Evolutionary conservation across 192 early-diverging fungal species (phyloP).

Genomic region (Coemansia sp.): DNA sequence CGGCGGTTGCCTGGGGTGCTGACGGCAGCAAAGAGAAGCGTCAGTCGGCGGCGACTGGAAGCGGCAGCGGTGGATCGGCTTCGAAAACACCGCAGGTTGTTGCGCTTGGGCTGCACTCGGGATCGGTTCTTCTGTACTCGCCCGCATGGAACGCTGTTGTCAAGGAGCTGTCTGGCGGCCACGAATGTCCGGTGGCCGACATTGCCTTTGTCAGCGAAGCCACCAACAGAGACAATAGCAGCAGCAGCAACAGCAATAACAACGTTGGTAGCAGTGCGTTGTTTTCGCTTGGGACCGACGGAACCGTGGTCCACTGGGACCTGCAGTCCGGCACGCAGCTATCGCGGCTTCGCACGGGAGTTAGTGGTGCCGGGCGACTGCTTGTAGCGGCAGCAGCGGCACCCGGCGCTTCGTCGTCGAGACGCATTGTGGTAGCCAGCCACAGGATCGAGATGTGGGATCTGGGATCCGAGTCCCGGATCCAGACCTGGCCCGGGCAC

Average conservation of each 20-base stretch:
- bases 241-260: conserved; percentile 5
- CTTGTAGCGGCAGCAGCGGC: conserved; percentile 6
- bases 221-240: background rate
- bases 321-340: background rate
- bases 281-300: conserved; percentile 30
- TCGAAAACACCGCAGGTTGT: conserved; percentile 2
- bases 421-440: conserved; percentile 41
- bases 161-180: conserved; percentile 18
- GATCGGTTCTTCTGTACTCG: conserved; percentile 40
- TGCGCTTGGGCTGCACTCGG: conserved; percentile 29
- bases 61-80: too few relatives aligned
- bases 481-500: conserved; percentile 35
- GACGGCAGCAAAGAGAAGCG: background rate
- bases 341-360: conserved; percentile 20
- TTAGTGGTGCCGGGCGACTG: conserved; percentile 21
- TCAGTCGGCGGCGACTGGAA: background rate
- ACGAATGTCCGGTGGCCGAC: conserved; percentile 3
- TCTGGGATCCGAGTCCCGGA: background rate
- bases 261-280: background rate
- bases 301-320: conserved; percentile 41
- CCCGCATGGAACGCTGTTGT: conserved; percentile 44
- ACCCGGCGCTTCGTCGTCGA: background rate
- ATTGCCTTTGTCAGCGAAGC: background rate
- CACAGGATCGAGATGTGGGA: conserved; percentile 50
- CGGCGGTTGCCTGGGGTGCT: conserved; percentile 25